Base-by-base conservation (phyloP, 345 rosid genomes). In the Aquilaria malaccensis region DNA sequence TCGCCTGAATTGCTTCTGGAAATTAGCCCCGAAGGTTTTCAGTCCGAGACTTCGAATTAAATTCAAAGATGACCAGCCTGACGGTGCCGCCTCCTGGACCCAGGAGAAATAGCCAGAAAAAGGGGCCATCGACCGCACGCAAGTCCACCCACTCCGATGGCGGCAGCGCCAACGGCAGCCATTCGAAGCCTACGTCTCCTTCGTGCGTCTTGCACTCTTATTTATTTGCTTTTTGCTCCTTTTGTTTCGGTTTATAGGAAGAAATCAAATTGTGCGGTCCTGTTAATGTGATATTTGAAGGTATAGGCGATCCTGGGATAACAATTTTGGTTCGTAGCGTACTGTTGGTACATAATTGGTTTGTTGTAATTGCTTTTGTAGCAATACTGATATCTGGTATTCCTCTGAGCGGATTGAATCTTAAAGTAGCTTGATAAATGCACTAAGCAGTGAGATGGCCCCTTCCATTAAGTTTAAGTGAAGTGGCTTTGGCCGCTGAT, bases 151-250 rank as follows among this genome's bases (percentile, higher is more conserved):
- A 77, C 15, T 65, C 81, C 32, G 89, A 87, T 13, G 80, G 79
- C 53, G 86, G 80, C 56, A 70, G 66, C 59, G 74, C 72, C 31
- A 76, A 77, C 43, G 94, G 84, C 57, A 73, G 56, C 67, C 46
- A 69, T 58, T 70, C 91, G 9, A 88, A 91, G 65, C 95, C 91
- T 29, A 62, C 88, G 60, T 89, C 99, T 55, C 97, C 91, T 33
- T 77, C 83, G 64, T 83, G 72, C 60, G 69, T 78, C 80, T 81
- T 63, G 15, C 71, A 57, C 60, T 30, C 52, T 41, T 12, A 10
- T 1, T 7, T 46, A 11, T 52, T 22, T 5, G 3, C 14, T 1
- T 30, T 58, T 59, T 55, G 7, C 29, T 9, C 5, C 3, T 7
- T 11, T 12, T 7, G 22, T n/a, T 13, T 58, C 14, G 2, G 1